Base-by-base conservation (phyloP, 331 rosid genomes). In the Malus hybrid region DNA sequence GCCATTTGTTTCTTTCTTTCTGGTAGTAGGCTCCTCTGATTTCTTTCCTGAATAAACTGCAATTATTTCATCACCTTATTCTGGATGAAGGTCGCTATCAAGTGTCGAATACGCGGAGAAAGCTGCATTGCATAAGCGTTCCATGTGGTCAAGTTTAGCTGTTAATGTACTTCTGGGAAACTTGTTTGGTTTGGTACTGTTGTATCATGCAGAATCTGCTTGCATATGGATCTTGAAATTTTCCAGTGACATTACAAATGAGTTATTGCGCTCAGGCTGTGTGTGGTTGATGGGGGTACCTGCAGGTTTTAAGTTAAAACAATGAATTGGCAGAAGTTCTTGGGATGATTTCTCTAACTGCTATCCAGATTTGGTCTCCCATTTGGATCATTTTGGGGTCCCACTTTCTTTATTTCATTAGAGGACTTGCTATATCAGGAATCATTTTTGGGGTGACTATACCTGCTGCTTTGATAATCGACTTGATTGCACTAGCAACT, bases 251-350 rank as follows among this genome's bases (percentile, higher is more conserved):
- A 71, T 90, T 75, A 87, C 97, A 39, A 87, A 89, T 77, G 80
- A 89, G 31, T 87, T 92, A 79, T 72, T 94, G 89, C 97, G 97
- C 55, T 87, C 92, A 0, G 96, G 99, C n/a, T 92, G 97, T 81
- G 97, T 92, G 72, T 92, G 99, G 99, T 86, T 94, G 84, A 92
- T 92, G 99, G 97, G 99, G 79, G 85, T 85, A 77, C 99, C 97
- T 34, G 99, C 96, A 22, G 99, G 99, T 74, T 94, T 94, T 90
- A 92, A 92, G 85, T 87, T 94, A 86, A 86, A 94, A 92, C 87
- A 86, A 89, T 1, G 97, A 94, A 82, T 79, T 94, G 80, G 97
- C 97, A 12, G 88, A 83, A 61, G 92, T 89, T 65, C 87, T 94
- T 73, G 97, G 99, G 82, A 83, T 87, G 88, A 77, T 89, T 84